Percentiles rank a stretch among this genome's conserved stretches.
Evolutionary conservation across 192 early-diverging fungal genomes (phyloP).

Genomic region (Coemansia sp.): DNA sequence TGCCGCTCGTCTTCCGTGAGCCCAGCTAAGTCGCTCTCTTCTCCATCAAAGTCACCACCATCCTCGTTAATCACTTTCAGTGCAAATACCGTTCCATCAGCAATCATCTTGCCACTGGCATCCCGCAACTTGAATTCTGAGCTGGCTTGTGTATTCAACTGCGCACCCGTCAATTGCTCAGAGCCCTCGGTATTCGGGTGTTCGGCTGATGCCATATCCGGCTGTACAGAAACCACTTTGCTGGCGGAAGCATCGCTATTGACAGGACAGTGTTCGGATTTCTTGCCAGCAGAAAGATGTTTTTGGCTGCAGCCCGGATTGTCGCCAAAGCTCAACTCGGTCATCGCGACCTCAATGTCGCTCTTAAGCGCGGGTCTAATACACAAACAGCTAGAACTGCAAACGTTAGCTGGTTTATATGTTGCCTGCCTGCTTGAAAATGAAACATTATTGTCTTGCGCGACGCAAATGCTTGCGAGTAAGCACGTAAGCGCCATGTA

Average conservation of each 20-base stretch:
- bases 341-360: no score
- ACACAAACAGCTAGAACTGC: no score
- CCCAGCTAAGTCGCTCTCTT: background rate
- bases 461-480: no score
- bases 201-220: no score
- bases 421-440: no score
- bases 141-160: background rate
- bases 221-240: no score
- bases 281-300: background rate
- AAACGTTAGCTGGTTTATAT: no score
- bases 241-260: background rate
- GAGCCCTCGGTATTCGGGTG: background rate
- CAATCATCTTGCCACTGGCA: background rate
- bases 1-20: background rate
- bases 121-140: slow-evolving; percentile 5
- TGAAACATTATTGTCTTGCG: no score
- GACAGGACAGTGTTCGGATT: background rate
- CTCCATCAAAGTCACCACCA: background rate
- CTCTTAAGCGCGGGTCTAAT: no score
- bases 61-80: background rate
- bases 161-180: background rate
- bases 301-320: background rate
- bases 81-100: background rate
- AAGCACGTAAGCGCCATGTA: no score
- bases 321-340: no score